Evolutionary conservation across 1,284 basidiomycete genomes (phyloP).

Genomic region (Agaricales sp.): DNA sequence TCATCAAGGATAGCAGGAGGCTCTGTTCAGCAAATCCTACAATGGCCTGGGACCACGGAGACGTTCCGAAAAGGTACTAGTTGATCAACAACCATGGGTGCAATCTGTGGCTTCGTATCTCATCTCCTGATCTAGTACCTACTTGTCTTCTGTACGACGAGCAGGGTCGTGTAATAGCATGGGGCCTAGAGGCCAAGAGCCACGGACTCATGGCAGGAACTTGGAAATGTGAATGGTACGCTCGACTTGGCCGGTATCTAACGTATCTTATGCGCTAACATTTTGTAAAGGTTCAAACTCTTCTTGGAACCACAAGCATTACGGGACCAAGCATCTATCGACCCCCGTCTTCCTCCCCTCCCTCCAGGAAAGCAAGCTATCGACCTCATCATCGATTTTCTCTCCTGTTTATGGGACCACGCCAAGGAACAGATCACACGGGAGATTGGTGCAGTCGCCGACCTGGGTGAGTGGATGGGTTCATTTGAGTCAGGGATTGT

Average conservation of each 20-base stretch:
- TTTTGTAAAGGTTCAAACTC: constrained; percentile 43
- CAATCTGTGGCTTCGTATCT: neutral
- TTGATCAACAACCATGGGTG: neutral
- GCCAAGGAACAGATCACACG: constrained; percentile 75
- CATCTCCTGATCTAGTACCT: constrained; percentile 33
- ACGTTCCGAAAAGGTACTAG: constrained; percentile 61
- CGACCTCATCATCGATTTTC: constrained; percentile 71
- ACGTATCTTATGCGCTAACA: neutral
- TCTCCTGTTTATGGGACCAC: constrained; percentile 74
- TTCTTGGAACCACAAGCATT: constrained; percentile 71
- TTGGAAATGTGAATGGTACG: constrained; percentile 15
- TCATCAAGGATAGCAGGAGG: constrained; percentile 74
- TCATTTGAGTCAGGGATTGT: neutral
- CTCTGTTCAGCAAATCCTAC: constrained; percentile 65
- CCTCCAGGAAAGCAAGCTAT: constrained; percentile 69
- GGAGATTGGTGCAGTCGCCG: constrained; percentile 73
- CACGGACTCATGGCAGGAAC: constrained; percentile 55
- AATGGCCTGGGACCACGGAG: constrained; percentile 71
- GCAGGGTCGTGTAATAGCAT: constrained; percentile 55
- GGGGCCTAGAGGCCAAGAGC: constrained; percentile 77
- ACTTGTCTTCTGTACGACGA: constrained; percentile 72
- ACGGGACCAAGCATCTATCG: constrained; percentile 53
- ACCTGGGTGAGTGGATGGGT: constrained; percentile 45
- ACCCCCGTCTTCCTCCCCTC: constrained; percentile 67
- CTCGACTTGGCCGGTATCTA: neutral